phyloP scores from a whole-genome alignment of 169 alveolate genomes.

The Eimeria necatrix region DNA sequence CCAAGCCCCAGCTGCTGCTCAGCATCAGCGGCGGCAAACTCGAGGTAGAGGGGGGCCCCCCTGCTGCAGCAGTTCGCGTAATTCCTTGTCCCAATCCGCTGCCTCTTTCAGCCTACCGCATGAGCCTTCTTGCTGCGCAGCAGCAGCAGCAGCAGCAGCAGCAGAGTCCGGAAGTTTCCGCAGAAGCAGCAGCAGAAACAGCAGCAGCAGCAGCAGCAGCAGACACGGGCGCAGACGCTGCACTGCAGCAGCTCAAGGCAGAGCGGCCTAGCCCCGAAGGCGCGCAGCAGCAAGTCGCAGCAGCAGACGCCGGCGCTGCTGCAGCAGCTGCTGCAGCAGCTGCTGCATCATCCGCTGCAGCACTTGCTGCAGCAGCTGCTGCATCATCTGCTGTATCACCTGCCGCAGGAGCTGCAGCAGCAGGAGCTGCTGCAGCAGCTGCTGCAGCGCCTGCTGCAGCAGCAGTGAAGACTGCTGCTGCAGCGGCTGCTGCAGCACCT shows the following conservation, averaged over 20 bases:
- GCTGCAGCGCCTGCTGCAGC: background rate
- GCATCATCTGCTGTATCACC: too few species aligned
- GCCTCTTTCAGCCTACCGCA: conserved; percentile 16
- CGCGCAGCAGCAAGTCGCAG: background rate
- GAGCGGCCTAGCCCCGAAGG: background rate
- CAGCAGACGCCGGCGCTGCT: background rate
- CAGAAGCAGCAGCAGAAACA: background rate
- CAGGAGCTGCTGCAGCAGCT: too few species aligned
- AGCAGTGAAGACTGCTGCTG: conserved; percentile 60
- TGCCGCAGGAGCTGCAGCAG: too few species aligned
- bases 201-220: conserved; percentile 40
- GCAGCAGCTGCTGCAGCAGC: conserved; percentile 21
- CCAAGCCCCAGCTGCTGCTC: background rate
- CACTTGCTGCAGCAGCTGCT: too few species aligned
- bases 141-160: conserved; percentile 16
- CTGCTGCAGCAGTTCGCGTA: background rate
- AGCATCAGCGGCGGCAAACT: conserved; percentile 22
- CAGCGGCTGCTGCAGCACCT: background rate
- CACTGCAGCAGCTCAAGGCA: background rate
- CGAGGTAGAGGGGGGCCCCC: background rate
- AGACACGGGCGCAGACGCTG: too few species aligned
- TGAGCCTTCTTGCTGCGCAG: background rate
- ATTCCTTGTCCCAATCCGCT: conserved; percentile 25
- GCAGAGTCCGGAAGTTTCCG: too few species aligned
- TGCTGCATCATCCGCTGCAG: too few species aligned